phyloP scores from a whole-genome alignment of 1,139 yeast genomes.

The Candida freyschussii region DNA sequence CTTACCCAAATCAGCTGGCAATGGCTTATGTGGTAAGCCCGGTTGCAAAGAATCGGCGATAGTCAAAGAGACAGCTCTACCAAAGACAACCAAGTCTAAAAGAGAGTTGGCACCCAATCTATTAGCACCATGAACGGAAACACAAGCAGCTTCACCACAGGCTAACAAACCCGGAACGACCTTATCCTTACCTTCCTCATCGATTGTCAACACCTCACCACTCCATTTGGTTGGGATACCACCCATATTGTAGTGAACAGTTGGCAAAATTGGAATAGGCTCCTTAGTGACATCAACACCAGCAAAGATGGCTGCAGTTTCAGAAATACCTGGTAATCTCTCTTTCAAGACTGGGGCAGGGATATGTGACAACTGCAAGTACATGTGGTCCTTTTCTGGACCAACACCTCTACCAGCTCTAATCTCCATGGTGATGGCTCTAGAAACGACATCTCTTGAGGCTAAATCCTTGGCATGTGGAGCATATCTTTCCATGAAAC shows the following conservation, averaged over 20 bases:
- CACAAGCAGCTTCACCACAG: slow-evolving; percentile 99
- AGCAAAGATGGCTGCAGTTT: slow-evolving; percentile 96
- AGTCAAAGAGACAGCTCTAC: slow-evolving; percentile 96
- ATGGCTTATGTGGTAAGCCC: slow-evolving; percentile 76
- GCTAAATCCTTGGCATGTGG: slow-evolving; percentile 99
- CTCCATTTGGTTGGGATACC: slow-evolving; percentile 98
- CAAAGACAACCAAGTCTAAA: slow-evolving; percentile 94
- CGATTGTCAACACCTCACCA: slow-evolving; percentile 87
- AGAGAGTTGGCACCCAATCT: slow-evolving; percentile 99
- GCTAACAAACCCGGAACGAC: slow-evolving; percentile 93
- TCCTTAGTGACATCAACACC: slow-evolving; percentile 99
- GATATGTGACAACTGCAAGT: slow-evolving; percentile 87
- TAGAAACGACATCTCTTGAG: slow-evolving; percentile 95
- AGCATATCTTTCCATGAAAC: slow-evolving; percentile 99
- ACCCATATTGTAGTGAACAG: slow-evolving; percentile 99
- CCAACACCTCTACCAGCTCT: slow-evolving; percentile 99
- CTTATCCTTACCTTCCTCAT: slow-evolving; percentile 84
- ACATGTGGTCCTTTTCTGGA: slow-evolving; percentile 91
- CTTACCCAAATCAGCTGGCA: slow-evolving; percentile 81
- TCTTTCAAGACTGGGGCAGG: slow-evolving; percentile 90
- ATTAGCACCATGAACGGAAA: slow-evolving; percentile 98
- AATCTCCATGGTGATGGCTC: slow-evolving; percentile 98
- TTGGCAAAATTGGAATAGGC: slow-evolving; percentile 97
- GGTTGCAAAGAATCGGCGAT: slow-evolving; percentile 82
- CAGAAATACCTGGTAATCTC: slow-evolving; percentile 98